Base-by-base conservation (phyloP, 2,329 filamentous ascomycete genomes). In the Cladorrhinum sp. region DNA sequence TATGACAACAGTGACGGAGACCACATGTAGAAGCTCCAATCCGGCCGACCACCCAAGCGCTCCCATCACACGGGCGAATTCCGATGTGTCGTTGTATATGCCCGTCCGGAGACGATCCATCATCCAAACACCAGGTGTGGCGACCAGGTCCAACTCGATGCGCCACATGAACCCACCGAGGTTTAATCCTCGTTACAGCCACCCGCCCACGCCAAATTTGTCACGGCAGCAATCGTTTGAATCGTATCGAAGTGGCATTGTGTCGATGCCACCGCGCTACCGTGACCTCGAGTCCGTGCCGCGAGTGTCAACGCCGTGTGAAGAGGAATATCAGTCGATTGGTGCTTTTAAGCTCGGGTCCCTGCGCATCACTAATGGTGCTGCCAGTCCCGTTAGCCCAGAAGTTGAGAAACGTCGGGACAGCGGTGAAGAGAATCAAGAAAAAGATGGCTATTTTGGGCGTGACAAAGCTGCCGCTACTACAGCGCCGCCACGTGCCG, bases 331-430 rank as follows among this genome's bases (percentile, higher is more conserved):
- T 66, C 77, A 78, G 62, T 83, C 86, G 51, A 80, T 85, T 30
- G 86, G 86, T 2, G 82, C 79, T 10, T 87, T 86, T 69, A 86
- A 85, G 68, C 80, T 86, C 57, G 86, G 86, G 1, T 84, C 84
- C 1, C 68, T 88, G 55, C 80, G 83, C 36, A 87, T 88, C 59
- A 86, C 78, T 21, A 88, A 88, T 70, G 85, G 84, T 14, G 75
- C 76, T 2, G 77, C 73, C 1, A 83, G 80, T 60, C 85, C 86
- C 2, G 71, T 74, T n/a, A 84, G 80, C 52, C 73, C 77, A 59
- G 66, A 71, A 55, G 26, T 63, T 12, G 68, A 71, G n/a, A 66
- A 49, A 51, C 46, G 46, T 10, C 61, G 61, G 6, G 60, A 39
- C 23, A 59, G 36, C 18, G 59, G 56, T 2, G 28, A 48, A 5